Evolutionary conservation across 1,284 basidiomycete genomes (phyloP).

Genomic region (Moesziomyces antarcticus): DNA sequence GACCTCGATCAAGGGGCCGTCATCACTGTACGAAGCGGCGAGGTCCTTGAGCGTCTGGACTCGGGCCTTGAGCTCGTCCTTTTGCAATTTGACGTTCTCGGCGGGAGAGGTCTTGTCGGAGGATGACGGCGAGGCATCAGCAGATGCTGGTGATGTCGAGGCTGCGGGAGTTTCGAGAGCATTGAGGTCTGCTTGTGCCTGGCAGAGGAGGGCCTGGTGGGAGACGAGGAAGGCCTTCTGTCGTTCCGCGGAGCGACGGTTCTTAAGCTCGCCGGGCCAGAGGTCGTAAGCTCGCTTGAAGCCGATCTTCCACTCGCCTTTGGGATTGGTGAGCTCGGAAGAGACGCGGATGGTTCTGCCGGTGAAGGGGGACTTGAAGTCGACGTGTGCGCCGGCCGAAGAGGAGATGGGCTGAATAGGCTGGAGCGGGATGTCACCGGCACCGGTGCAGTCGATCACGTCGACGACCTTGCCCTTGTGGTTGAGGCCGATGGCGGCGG

Average conservation of each 20-base stretch:
- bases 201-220: conserved; percentile 56
- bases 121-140: conserved; percentile 6
- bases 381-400: conserved; percentile 23
- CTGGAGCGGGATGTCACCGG: conserved; percentile 59
- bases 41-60: conserved; percentile 65
- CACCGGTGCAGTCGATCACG: conserved; percentile 67
- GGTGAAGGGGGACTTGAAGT: conserved; percentile 62
- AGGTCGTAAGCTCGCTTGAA: conserved; percentile 67
- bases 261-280: conserved; percentile 66
- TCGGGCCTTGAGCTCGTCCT: conserved; percentile 63
- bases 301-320: conserved; percentile 65
- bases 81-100: conserved; percentile 40
- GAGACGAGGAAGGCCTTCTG: conserved; percentile 63
- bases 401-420: conserved; percentile 34
- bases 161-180: conserved; percentile 24
- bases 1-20: conserved; percentile 66
- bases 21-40: conserved; percentile 57
- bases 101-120: conserved; percentile 10
- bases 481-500: conserved; percentile 66
- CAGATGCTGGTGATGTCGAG: conserved; percentile 5
- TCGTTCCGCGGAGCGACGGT: conserved; percentile 61
- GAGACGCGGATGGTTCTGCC: conserved; percentile 60
- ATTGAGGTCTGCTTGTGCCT: conserved; percentile 57
- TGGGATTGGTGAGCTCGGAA: conserved; percentile 59
- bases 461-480: conserved; percentile 67